Base-by-base conservation (phyloP, 31 red algal genomes). In the Asparagopsis taxiformis region DNA sequence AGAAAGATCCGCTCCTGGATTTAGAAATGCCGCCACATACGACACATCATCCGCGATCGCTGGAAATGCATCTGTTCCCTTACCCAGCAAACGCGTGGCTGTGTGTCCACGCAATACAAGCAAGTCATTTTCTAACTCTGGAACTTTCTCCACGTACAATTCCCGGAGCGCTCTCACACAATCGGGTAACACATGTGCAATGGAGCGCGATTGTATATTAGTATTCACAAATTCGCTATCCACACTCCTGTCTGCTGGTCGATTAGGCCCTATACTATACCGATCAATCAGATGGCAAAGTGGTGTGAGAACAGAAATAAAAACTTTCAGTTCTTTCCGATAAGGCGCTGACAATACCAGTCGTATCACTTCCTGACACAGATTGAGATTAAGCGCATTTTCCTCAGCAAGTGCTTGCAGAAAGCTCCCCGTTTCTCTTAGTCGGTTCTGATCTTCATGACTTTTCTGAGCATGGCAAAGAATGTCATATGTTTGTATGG, bases 351-450 rank as follows among this genome's bases (percentile, higher is more conserved):
- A 78, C 2, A 78, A 60, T 32, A 78, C 57, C 31, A 78, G 49
- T 39, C 74, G 59, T 28, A 57, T 78, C 5, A 78, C 26, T 41
- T 78, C 74, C 30, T 78, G 74, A 30, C 60, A 63, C 2, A 78
- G 21, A 11, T 59, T 43, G 8, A 78, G 59, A 38, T 54, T 66
- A 1, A 58, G 59, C 21, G 56, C 46, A 37, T 57, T 78, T 11
- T 78, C 74, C 74, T 78, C 74, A 32, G 37, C 65, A 19, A 78
- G 36, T 11, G 74, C 56, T 15, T 41, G 41, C 57, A 78, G 35
- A 56, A 78, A 78, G 22, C 19, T 56, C 5, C 59, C 37, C 15
- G 74, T 78, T 41, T 78, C 74, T 1, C 52, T 31, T 1, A 78
- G 26, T 43, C 74, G 57, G 15, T 65, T 37, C 3, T 21, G 30